Percentiles rank a stretch among this genome's conserved stretches.
These are phyloP conservation scores for Avena eriantha DNA, from an alignment of 176 grass and related monocot species.

Conservation along the genomic window DNA sequence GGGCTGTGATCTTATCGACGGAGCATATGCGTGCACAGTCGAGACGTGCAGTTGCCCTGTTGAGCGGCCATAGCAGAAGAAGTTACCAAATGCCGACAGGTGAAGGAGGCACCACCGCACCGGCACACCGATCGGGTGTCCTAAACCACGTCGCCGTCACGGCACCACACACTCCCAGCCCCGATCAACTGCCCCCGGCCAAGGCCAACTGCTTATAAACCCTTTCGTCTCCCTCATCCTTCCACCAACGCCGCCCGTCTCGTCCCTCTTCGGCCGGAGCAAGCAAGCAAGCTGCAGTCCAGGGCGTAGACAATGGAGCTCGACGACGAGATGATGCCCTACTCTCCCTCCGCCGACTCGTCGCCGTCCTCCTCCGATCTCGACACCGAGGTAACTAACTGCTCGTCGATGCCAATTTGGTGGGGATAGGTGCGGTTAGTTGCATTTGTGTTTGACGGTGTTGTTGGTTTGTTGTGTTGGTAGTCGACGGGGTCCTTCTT, in stretches of 20 bases:
- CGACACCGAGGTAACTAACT: constrained; percentile 77
- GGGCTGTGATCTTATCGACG: not conserved
- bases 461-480: not conserved
- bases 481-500: constrained; percentile 99
- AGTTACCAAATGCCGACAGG: constrained; percentile 19
- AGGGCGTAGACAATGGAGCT: constrained; percentile 52
- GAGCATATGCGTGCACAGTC: not conserved
- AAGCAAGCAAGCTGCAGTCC: not conserved
- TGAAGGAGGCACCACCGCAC: constrained; percentile 17
- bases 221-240: not conserved
- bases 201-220: constrained; percentile 45
- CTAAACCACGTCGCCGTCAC: constrained; percentile 41
- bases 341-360: constrained; percentile 76
- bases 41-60: constrained; percentile 15
- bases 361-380: constrained; percentile 94
- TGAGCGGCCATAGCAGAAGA: not conserved
- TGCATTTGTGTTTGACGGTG: constrained; percentile 19
- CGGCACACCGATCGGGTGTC: not conserved
- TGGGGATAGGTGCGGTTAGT: not conserved
- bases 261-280: not conserved
- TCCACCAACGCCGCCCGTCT: not conserved
- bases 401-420: not conserved
- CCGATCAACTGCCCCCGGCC: constrained; percentile 38
- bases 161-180: constrained; percentile 28
- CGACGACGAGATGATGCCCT: constrained; percentile 69